These are phyloP conservation scores for Anisodus tanguticus DNA, from an alignment of 257 asterid species.

Conservation along the genomic window DNA sequence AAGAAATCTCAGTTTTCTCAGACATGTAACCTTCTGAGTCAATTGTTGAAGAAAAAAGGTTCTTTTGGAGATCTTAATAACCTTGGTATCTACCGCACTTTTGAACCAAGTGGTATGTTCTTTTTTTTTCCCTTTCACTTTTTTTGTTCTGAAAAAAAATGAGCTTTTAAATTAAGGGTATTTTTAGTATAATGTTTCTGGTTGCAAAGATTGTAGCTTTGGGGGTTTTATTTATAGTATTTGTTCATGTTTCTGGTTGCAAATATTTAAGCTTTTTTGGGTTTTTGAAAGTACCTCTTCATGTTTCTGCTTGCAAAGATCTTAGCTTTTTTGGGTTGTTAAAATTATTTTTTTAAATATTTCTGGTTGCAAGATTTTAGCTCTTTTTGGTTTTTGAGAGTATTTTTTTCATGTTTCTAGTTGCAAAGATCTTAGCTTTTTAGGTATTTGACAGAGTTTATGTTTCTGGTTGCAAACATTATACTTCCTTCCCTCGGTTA, in stretches of 20 bases:
- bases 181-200: neutral
- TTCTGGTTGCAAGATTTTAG: too few relatives aligned
- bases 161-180: neutral
- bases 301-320: neutral
- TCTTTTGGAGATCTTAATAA: slow-evolving; percentile 34
- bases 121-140: too few relatives aligned
- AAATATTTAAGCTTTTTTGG: too few relatives aligned
- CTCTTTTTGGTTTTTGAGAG: neutral
- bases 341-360: neutral
- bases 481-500: too few relatives aligned
- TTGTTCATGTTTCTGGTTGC: neutral
- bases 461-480: neutral
- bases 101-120: slow-evolving; percentile 27
- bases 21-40: slow-evolving; percentile 40
- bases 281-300: too few relatives aligned
- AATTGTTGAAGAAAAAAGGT: slow-evolving; percentile 40
- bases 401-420: neutral
- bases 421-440: too few relatives aligned
- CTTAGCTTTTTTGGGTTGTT: neutral
- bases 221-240: neutral
- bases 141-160: neutral
- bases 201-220: neutral
- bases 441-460: too few relatives aligned
- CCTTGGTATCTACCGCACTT: slow-evolving; percentile 32
- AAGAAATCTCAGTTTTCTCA: slow-evolving; percentile 40